A percentile compares a stretch with the other conserved stretches of the same genome.
phyloP scores from a whole-genome alignment of 202 grass and related monocot genomes.

The Eragrostis tef region DNA sequence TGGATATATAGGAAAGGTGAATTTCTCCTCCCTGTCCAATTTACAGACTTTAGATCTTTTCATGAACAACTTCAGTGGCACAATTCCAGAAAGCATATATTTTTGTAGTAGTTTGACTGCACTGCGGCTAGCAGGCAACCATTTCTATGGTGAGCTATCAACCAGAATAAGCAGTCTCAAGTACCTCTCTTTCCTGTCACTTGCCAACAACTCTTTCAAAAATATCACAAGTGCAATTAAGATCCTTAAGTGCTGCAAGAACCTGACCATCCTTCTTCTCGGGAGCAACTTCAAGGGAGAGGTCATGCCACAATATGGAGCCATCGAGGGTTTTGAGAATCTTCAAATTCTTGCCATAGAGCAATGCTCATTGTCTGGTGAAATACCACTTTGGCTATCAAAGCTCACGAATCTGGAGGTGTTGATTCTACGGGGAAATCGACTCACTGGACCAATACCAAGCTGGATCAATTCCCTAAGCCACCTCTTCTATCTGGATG shows the following conservation, averaged over 20 bases:
- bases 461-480: slow-evolving; percentile 48
- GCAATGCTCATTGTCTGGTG: slow-evolving; percentile 47
- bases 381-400: slow-evolving; percentile 58
- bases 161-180: slow-evolving; percentile 29
- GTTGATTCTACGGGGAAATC: slow-evolving; percentile 52
- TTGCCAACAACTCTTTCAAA: neutral
- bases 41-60: slow-evolving; percentile 48
- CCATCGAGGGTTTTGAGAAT: slow-evolving; percentile 55
- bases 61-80: slow-evolving; percentile 43
- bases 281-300: slow-evolving; percentile 36
- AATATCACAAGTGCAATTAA: slow-evolving; percentile 59
- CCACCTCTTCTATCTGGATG: slow-evolving; percentile 60
- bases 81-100: slow-evolving; percentile 54
- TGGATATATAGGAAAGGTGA: slow-evolving; percentile 42
- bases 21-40: slow-evolving; percentile 50
- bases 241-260: slow-evolving; percentile 26
- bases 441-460: slow-evolving; percentile 57
- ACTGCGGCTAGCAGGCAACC: slow-evolving; percentile 34
- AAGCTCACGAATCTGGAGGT: slow-evolving; percentile 56
- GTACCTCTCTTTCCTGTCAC: slow-evolving; percentile 33
- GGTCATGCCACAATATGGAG: slow-evolving; percentile 31
- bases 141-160: slow-evolving; percentile 44
- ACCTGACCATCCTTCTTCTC: slow-evolving; percentile 31
- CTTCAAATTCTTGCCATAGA: slow-evolving; percentile 49
- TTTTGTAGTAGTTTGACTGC: slow-evolving; percentile 48